phyloP scores from a whole-genome alignment of 2,329 filamentous ascomycete genomes.

The Aspergillus bombycis region DNA sequence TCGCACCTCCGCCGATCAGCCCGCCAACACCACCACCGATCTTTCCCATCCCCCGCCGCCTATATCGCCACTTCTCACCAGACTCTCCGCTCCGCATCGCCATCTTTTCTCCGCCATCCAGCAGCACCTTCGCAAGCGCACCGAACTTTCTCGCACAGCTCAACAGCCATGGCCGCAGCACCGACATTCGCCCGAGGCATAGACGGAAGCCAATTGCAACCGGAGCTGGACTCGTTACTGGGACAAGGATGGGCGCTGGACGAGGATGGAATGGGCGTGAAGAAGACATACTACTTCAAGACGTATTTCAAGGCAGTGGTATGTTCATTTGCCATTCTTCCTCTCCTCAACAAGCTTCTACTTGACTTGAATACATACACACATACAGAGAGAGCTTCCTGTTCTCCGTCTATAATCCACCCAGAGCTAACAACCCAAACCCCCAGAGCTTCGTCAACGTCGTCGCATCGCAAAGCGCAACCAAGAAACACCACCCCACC shows the following conservation, averaged over 20 bases:
- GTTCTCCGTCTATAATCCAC: background rate
- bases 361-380: background rate
- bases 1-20: slow-evolving; percentile 13
- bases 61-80: background rate
- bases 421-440: background rate
- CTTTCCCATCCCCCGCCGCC: background rate
- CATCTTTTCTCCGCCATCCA: background rate
- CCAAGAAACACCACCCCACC: slow-evolving; percentile 43
- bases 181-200: slow-evolving; percentile 35
- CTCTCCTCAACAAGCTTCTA: background rate
- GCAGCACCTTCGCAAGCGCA: background rate
- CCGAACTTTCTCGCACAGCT: slow-evolving; percentile 17
- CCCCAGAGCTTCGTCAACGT: slow-evolving; percentile 41
- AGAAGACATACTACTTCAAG: slow-evolving; percentile 44
- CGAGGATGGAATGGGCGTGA: slow-evolving; percentile 35
- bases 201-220: slow-evolving; percentile 29
- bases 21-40: background rate
- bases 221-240: slow-evolving; percentile 29
- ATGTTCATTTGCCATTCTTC: slow-evolving; percentile 16
- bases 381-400: background rate
- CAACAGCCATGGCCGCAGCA: slow-evolving; percentile 23
- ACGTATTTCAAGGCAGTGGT: slow-evolving; percentile 45
- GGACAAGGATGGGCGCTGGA: slow-evolving; percentile 39
- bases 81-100: background rate
- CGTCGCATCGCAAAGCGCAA: slow-evolving; percentile 40